phyloP scores from a whole-genome alignment of 1,139 yeast species.

The Hemisphaericaspora subhashii region DNA sequence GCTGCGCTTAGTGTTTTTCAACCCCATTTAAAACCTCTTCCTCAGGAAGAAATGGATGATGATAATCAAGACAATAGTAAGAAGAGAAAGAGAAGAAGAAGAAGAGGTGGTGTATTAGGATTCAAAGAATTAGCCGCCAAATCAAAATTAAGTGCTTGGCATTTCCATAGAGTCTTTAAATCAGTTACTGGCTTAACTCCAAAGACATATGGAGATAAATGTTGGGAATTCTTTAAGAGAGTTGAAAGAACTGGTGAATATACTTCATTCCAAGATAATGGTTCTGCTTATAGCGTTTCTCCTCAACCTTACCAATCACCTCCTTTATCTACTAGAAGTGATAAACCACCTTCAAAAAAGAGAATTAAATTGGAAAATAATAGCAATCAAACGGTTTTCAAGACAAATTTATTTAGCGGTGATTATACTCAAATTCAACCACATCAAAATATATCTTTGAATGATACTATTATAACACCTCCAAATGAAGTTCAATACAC shows the following conservation, averaged over 20 bases:
- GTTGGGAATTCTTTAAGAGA: slow-evolving; percentile 66
- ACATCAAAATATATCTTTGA: not conserved
- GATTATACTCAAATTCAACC: slow-evolving; percentile 2
- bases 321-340: not conserved
- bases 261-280: slow-evolving; percentile 13
- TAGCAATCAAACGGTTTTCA: slow-evolving; percentile 5
- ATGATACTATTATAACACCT: slow-evolving; percentile 10
- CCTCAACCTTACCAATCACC: slow-evolving; percentile 3
- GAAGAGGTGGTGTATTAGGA: slow-evolving; percentile 87
- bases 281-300: not conserved
- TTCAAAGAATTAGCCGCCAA: slow-evolving; percentile 86
- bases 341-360: slow-evolving; percentile 1
- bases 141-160: slow-evolving; percentile 89
- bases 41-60: slow-evolving; percentile 13
- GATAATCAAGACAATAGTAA: slow-evolving; percentile 28
- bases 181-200: slow-evolving; percentile 85
- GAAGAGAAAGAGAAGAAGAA: slow-evolving; percentile 57
- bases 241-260: slow-evolving; percentile 23
- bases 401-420: slow-evolving; percentile 3
- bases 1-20: slow-evolving; percentile 59
- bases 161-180: slow-evolving; percentile 85
- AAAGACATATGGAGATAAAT: slow-evolving; percentile 83
- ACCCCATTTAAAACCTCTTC: slow-evolving; percentile 17
- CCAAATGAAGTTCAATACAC: slow-evolving; percentile 9
- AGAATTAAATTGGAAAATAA: slow-evolving; percentile 6